Evolutionary conservation across 208 protist species (phyloP), one percentile per base, ranked within the genome.

Genomic region (Novymonas esmeraldas): DNA sequence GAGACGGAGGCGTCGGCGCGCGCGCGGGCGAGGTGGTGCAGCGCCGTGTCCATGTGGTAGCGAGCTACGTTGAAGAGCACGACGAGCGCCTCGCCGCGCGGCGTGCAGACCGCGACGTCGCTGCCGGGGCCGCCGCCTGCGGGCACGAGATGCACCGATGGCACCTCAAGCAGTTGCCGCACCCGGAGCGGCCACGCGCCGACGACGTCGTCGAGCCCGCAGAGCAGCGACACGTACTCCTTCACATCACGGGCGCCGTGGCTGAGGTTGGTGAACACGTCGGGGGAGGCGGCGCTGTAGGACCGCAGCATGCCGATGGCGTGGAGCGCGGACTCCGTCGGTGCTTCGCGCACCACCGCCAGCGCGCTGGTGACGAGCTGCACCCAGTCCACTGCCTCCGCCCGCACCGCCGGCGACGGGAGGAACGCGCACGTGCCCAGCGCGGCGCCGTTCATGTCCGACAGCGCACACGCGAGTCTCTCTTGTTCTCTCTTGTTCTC

Each of bases 21-120:
- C 26, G 75, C 69, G 24, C 78, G 82, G 18, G 76, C 54, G 46
- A 93, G 65, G 51, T 76, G 70, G 22, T 36, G 51, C 52, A 85
- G 54, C 2, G 79, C 87, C 2, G 44, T 61, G 39, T 86, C 61
- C 24, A 89, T 71, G 50, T 85, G 74, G 1, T 48, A 64, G 0
- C 84, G 59, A 10, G 84, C 74, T 0, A 76, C 87, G 70, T 93
- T 90, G 63, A 86, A 84, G 29, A 90, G 61, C 16, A 90, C 71
- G 28, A 89, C 52, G 31, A 88, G 75, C 13, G 75, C 64, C 71
- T 93, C 87, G 62, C 18, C 84, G 48, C 46, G 76, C 44, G 49
- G 78, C 45, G 39, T 71, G 26, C 16, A 78, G 29, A 57, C 64
- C 1, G 61, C 60, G 34, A 70, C 29, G 29, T 51, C 18, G 24